A percentile compares a stretch with the other conserved stretches of the same genome.
Conservation (phyloP, 495 filamentous ascomycete genomes). For the Penicillium paxilli region DNA sequence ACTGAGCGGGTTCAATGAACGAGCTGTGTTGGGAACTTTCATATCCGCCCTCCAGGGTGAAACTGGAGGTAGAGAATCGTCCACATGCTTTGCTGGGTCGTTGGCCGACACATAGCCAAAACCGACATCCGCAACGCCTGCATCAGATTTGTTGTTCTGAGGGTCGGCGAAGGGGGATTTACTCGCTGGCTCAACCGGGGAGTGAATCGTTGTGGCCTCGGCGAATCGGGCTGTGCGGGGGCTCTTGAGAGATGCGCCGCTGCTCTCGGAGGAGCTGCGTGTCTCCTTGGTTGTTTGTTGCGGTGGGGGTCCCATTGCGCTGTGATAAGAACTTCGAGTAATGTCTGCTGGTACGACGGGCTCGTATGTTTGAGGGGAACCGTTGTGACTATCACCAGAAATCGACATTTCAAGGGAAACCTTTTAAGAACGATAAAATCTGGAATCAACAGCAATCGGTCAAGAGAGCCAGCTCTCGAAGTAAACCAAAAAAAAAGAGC, state of each 20-base stretch:
- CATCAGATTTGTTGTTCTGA: conserved; percentile 48
- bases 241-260: conserved; percentile 69
- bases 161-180: conserved; percentile 70
- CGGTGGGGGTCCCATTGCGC: conserved; percentile 29
- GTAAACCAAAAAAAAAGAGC: conserved; percentile 1
- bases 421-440: conserved; percentile 1
- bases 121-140: conserved; percentile 75
- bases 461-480: conserved; percentile 43
- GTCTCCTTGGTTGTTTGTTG: conserved; percentile 24
- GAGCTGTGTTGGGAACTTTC: conserved; percentile 77
- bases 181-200: conserved; percentile 65
- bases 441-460: conserved; percentile 10
- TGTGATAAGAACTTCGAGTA: conserved; percentile 29
- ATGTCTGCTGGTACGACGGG: conserved; percentile 36
- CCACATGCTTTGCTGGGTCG: conserved; percentile 50
- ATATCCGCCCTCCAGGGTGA: conserved; percentile 84
- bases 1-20: conserved; percentile 68
- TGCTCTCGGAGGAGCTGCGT: conserved; percentile 38
- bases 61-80: conserved; percentile 60
- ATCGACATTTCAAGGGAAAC: conserved; percentile 28
- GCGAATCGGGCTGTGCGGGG: conserved; percentile 85
- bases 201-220: conserved; percentile 85
- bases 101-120: conserved; percentile 82
- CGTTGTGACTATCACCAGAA: conserved; percentile 26
- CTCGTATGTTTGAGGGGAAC: conserved; percentile 34